These are phyloP conservation scores for Asterochloris sp. DNA, from an alignment of 139 green algal genomes.

Conservation along the genomic window DNA sequence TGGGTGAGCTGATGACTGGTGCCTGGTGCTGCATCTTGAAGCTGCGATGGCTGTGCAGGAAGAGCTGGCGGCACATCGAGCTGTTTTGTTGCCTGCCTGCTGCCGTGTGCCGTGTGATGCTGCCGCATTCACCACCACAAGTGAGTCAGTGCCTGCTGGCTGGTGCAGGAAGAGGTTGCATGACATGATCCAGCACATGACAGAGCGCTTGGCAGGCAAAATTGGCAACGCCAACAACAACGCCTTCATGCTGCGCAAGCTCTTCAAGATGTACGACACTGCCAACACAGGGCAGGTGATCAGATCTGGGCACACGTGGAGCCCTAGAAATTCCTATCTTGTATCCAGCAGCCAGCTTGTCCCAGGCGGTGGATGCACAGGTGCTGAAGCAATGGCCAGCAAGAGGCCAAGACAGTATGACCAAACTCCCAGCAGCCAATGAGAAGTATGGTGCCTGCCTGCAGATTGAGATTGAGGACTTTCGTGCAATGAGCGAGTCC, in stretches of 20 bases:
- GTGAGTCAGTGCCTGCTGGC: too few species aligned
- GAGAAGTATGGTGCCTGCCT: neutral
- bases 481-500: conserved; percentile 73
- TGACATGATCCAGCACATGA: conserved; percentile 75
- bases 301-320: neutral
- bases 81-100: too few species aligned
- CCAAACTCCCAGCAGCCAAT: neutral
- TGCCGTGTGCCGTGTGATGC: too few species aligned
- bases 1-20: too few species aligned
- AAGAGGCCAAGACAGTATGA: too few species aligned
- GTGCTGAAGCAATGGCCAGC: too few species aligned
- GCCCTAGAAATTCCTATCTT: too few species aligned
- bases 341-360: too few species aligned
- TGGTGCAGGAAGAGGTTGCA: conserved; percentile 59
- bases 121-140: too few species aligned
- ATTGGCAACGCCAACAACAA: conserved; percentile 74
- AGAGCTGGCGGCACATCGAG: too few species aligned
- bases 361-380: too few species aligned
- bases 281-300: conserved; percentile 45
- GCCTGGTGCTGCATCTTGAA: too few species aligned
- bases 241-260: conserved; percentile 71
- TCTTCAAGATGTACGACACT: conserved; percentile 79
- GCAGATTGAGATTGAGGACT: conserved; percentile 72
- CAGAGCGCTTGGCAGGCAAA: conserved; percentile 72
- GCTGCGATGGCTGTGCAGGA: neutral